Conservation (phyloP, 2,329 filamentous ascomycete species). For the Epichloe glyceriae region DNA sequence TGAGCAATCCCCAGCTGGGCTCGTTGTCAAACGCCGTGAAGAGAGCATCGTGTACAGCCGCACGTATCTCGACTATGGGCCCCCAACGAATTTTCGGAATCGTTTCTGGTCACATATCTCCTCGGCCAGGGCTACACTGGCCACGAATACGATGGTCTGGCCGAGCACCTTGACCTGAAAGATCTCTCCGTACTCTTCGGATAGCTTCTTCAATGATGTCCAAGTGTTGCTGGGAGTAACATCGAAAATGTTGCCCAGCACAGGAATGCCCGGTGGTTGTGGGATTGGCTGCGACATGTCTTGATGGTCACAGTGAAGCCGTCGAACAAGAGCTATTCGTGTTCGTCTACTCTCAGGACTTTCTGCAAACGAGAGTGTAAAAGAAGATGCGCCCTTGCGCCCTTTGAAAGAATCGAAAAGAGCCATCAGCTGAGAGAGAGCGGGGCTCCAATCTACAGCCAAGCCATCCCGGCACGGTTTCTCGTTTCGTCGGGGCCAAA, state of each 20-base stretch:
- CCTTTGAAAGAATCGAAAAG: neutral
- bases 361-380: too few species aligned
- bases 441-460: neutral
- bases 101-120: conserved; percentile 40
- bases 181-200: conserved; percentile 24
- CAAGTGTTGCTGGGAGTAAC: conserved; percentile 23
- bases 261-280: conserved; percentile 20
- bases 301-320: too few species aligned
- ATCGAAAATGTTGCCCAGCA: conserved; percentile 25
- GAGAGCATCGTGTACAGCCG: conserved; percentile 35
- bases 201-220: conserved; percentile 22
- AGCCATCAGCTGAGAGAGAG: neutral
- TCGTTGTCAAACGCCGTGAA: conserved; percentile 39
- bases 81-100: conserved; percentile 42
- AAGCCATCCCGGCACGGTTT: neutral
- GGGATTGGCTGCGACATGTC: conserved; percentile 23
- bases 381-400: neutral
- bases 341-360: neutral
- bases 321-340: too few species aligned
- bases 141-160: conserved; percentile 29
- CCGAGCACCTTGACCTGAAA: conserved; percentile 24
- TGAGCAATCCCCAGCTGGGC: conserved; percentile 37
- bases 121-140: conserved; percentile 32
- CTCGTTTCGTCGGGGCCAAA: neutral
- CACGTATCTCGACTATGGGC: conserved; percentile 38